A percentile compares a stretch with the other conserved stretches of the same genome.
phyloP scores from a whole-genome alignment of 768 basidiomycete genomes.

The Russula lepida region DNA sequence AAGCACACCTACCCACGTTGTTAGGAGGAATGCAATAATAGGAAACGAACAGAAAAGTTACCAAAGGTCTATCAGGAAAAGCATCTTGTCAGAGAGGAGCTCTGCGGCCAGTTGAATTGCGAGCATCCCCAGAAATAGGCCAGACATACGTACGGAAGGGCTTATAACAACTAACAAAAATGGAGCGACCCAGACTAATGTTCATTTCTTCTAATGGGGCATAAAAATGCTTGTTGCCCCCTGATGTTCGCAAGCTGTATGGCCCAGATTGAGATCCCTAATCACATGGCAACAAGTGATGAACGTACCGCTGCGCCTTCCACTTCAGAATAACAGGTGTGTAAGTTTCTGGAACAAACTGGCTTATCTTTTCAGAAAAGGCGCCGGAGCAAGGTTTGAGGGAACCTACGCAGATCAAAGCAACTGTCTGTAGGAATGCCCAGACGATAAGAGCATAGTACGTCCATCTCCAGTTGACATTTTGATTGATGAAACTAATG shows the following conservation, averaged over 20 bases:
- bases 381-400: neutral
- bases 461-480: conserved; percentile 67
- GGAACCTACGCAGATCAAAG: conserved; percentile 42
- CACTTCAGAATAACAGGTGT: conserved; percentile 47
- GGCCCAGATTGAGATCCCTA: neutral
- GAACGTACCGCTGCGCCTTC: conserved; percentile 46
- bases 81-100: conserved; percentile 64
- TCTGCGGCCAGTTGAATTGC: conserved; percentile 32
- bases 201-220: conserved; percentile 50
- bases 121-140: neutral
- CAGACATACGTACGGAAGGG: conserved; percentile 55
- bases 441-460: conserved; percentile 68
- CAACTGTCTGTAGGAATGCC: conserved; percentile 46
- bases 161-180: conserved; percentile 53
- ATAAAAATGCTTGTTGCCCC: conserved; percentile 45
- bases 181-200: conserved; percentile 37
- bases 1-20: conserved; percentile 29
- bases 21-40: neutral
- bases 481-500: conserved; percentile 29
- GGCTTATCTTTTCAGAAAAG: neutral
- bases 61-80: conserved; percentile 64
- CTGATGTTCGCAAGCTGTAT: conserved; percentile 43
- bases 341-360: conserved; percentile 72
- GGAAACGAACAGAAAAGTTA: conserved; percentile 26
- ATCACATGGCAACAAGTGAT: neutral